Base-by-base conservation (phyloP, 495 filamentous ascomycete genomes). In the Halenospora varia region DNA sequence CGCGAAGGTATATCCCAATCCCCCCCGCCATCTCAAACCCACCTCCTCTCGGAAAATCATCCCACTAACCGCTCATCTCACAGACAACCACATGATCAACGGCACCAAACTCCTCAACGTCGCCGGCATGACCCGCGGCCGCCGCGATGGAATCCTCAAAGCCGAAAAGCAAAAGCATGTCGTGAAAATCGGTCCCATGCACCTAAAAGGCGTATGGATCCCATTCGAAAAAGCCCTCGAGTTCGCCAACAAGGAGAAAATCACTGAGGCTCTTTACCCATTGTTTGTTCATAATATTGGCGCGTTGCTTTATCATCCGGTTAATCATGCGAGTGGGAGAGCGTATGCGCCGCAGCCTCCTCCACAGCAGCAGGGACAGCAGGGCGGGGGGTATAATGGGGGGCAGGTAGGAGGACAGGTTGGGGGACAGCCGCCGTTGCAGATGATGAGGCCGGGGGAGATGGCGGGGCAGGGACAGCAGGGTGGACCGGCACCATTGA, bases 21-120 rank as follows among this genome's bases (percentile, higher is more conserved):
- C 35, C 13, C 15, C 23, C 6, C 48, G n/a, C 9, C 10, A 20
- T 25, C 17, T 4, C 10, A 4, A 25, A 25, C 57, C 40, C 9
- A 41, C 3, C n/a, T 18, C 19, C 8, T 8, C 15, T 53, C 8
- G 26, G 20, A 3, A 51, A 9, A 51, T 26, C 49, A 19, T 52
- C 47, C 18, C 25, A 42, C 41, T 45, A 11, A 46, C 10, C 22
- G 22, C 29, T 39, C 44, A 2, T 44, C 3, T 19, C 51, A 19
- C 67, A 96, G 94, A 98, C 63, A 98, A 98, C 68, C 88, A 94
- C 62, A 96, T 98, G 92, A 96, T 98, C 74, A 98, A 98, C 65
- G 94, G 94, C 9, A 98, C 94, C 2, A 98, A 98, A 71, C 75
- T 98, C 48, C 76, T 98, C 40, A 98, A 98, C 59, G 94, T 98